Percentiles rank a stretch among this genome's conserved stretches.
phyloP scores from a whole-genome alignment of 2,329 filamentous ascomycete genomes.

The Diaporthe destruens region DNA sequence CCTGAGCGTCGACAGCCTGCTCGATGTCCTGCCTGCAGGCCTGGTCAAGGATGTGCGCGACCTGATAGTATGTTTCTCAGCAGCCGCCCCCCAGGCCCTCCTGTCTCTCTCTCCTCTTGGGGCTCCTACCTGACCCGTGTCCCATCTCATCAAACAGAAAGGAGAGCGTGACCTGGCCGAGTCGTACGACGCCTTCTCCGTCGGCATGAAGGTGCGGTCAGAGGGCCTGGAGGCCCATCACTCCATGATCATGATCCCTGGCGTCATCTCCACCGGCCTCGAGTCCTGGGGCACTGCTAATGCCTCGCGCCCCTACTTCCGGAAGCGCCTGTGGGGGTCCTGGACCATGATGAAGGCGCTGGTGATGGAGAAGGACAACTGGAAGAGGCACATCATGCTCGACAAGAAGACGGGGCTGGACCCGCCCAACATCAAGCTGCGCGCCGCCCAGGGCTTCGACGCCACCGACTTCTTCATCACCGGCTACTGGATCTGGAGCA shows the following conservation, averaged over 20 bases:
- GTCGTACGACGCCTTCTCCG: constrained; percentile 92
- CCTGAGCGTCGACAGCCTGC: constrained; percentile 84
- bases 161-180: constrained; percentile 86
- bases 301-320: constrained; percentile 88
- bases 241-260: constrained; percentile 96
- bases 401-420: constrained; percentile 93
- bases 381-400: constrained; percentile 98
- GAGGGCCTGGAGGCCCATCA: constrained; percentile 87
- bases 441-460: constrained; percentile 96
- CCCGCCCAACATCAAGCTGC: constrained; percentile 88
- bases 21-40: constrained; percentile 89
- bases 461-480: constrained; percentile 95
- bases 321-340: constrained; percentile 94
- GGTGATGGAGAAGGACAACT: constrained; percentile 90
- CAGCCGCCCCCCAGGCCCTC: constrained; percentile 22
- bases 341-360: constrained; percentile 99
- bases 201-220: constrained; percentile 83
- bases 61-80: constrained; percentile 73
- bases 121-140: constrained; percentile 30
- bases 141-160: constrained; percentile 64
- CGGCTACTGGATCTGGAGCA: constrained; percentile 99
- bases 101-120: not conserved
- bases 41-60: constrained; percentile 89
- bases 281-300: constrained; percentile 97
- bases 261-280: constrained; percentile 95